Conservation (phyloP, 106 monocot genomes). For the Allium sativum region DNA sequence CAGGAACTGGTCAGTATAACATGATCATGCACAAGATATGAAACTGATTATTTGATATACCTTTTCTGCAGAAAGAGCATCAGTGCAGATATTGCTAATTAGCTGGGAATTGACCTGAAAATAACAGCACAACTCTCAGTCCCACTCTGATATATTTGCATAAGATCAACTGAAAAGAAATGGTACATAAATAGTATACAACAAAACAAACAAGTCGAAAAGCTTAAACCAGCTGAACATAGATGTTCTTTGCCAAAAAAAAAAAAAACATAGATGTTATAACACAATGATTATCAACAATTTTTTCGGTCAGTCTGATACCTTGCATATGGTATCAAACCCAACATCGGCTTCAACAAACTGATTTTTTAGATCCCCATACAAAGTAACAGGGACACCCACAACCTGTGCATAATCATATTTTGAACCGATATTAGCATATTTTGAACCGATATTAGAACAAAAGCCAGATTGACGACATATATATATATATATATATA, state of each 20-base stretch:
- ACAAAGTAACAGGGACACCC: slow-evolving; percentile 47
- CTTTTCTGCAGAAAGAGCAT: slow-evolving; percentile 79
- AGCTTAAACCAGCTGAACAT: too few species aligned
- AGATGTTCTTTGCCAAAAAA: background rate
- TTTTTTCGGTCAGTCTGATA: background rate
- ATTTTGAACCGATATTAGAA: too few species aligned
- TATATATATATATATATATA: too few species aligned
- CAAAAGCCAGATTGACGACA: too few species aligned
- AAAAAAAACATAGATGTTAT: background rate
- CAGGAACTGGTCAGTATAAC: too few species aligned
- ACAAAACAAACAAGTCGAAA: background rate
- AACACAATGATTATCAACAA: background rate
- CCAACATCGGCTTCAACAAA: slow-evolving; percentile 59
- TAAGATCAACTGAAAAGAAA: too few species aligned
- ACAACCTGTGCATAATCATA: slow-evolving; percentile 18
- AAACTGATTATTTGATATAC: slow-evolving; percentile 6
- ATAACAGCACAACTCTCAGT: background rate
- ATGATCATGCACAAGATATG: too few species aligned
- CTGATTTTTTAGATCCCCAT: slow-evolving; percentile 49
- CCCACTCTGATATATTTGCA: too few species aligned
- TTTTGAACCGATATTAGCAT: too few species aligned
- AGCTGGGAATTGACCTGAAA: slow-evolving; percentile 61
- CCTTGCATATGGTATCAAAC: slow-evolving; percentile 56
- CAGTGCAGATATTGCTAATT: slow-evolving; percentile 59
- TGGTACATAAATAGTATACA: background rate